Evolutionary conservation across 108 stramenopile genomes (phyloP).

Genomic region (Chaetoceros tenuissimus): DNA sequence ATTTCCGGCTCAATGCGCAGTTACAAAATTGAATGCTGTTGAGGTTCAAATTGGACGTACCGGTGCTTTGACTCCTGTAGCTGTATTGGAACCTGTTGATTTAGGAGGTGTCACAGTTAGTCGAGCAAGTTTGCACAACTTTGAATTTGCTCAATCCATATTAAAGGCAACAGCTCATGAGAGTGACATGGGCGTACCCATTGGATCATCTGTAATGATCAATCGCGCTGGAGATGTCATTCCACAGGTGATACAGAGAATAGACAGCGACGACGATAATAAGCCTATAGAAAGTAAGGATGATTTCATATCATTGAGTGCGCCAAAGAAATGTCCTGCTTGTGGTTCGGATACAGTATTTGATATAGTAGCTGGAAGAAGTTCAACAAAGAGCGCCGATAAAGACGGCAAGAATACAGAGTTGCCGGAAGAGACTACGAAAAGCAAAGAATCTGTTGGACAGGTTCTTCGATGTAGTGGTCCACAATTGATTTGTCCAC

Average conservation of each 20-base stretch:
- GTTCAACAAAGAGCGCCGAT: not conserved
- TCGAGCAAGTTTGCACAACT: slow-evolving; percentile 90
- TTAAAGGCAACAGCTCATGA: slow-evolving; percentile 14
- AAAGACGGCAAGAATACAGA: slow-evolving; percentile 2
- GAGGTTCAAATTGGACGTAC: slow-evolving; percentile 84
- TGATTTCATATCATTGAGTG: slow-evolving; percentile 36
- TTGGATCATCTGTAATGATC: slow-evolving; percentile 57
- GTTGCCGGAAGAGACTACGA: slow-evolving; percentile 6
- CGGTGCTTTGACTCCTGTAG: slow-evolving; percentile 90
- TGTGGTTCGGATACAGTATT: slow-evolving; percentile 58
- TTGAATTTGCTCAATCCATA: slow-evolving; percentile 57
- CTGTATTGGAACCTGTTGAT: slow-evolving; percentile 76
- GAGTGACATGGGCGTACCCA: slow-evolving; percentile 14
- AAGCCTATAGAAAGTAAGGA: not conserved
- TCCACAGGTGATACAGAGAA: slow-evolving; percentile 68
- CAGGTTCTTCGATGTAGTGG: slow-evolving; percentile 72
- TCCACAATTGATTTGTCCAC: slow-evolving; percentile 62
- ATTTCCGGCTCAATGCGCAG: slow-evolving; percentile 56
- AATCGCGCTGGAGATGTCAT: slow-evolving; percentile 87
- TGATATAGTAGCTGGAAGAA: slow-evolving; percentile 8
- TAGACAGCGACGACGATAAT: slow-evolving; percentile 13
- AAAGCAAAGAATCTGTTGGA: slow-evolving; percentile 18
- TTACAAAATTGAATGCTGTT: slow-evolving; percentile 59
- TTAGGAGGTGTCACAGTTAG: slow-evolving; percentile 79
- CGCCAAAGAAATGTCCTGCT: slow-evolving; percentile 59